phyloP scores from a whole-genome alignment of 805 yeast genomes.

The Pichia cabralensis region DNA sequence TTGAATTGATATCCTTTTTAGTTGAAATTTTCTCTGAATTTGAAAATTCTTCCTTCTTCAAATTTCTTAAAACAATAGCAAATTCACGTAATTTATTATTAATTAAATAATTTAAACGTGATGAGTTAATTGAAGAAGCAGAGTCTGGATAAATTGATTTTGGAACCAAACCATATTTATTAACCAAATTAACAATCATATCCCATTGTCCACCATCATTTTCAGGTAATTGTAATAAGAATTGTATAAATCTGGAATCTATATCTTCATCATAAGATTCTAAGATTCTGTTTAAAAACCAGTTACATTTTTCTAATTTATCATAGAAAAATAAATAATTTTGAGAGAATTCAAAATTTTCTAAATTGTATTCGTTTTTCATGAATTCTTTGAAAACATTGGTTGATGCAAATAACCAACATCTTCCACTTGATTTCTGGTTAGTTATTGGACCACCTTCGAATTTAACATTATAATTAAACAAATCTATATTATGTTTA shows the following conservation, averaged over 20 bases:
- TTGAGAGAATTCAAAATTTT: conserved; percentile 69
- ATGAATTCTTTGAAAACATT: conserved; percentile 64
- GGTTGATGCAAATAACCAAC: conserved; percentile 85
- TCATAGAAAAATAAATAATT: conserved; percentile 76
- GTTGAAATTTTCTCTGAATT: conserved; percentile 12
- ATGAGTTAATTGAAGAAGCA: conserved; percentile 43
- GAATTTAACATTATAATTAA: conserved; percentile 34
- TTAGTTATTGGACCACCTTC: conserved; percentile 62
- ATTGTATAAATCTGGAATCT: conserved; percentile 65
- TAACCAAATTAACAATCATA: conserved; percentile 69
- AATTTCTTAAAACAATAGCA: conserved; percentile 56
- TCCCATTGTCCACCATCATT: conserved; percentile 89
- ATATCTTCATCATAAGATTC: conserved; percentile 58
- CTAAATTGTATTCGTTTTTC: conserved; percentile 51
- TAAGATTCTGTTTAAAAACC: conserved; percentile 64
- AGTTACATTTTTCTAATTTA: conserved; percentile 77
- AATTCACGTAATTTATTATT: conserved; percentile 69
- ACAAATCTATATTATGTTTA: conserved; percentile 27
- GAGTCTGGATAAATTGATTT: conserved; percentile 65
- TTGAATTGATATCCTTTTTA: conserved; percentile 11
- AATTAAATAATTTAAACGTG: conserved; percentile 51
- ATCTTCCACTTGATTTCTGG: conserved; percentile 72
- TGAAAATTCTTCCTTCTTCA: conserved; percentile 32
- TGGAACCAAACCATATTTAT: conserved; percentile 76
- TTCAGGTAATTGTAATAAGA: conserved; percentile 54